These are phyloP conservation scores for Gossypium gossypioides DNA, from an alignment of 441 rosid species.

Conservation along the genomic window DNA sequence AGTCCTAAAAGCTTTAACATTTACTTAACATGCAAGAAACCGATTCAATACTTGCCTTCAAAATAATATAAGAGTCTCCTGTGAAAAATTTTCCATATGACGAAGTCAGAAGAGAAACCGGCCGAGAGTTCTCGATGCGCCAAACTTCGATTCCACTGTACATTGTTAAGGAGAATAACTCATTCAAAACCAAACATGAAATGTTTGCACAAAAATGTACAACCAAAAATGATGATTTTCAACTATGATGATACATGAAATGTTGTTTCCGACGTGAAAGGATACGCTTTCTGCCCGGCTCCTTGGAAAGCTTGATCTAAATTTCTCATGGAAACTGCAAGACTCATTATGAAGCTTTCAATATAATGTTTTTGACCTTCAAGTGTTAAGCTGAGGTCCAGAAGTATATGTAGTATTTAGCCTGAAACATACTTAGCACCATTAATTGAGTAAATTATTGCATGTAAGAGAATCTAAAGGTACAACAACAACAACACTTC, in stretches of 20 bases:
- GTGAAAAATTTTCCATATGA: slow-evolving; percentile 75
- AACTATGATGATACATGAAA: too few relatives aligned
- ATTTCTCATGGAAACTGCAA: slow-evolving; percentile 92
- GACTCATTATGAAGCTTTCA: slow-evolving; percentile 27
- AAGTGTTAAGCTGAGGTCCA: not conserved
- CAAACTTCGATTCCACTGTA: slow-evolving; percentile 23
- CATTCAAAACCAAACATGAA: not conserved
- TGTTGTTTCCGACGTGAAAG: slow-evolving; percentile 25
- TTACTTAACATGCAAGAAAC: not conserved
- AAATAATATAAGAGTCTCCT: slow-evolving; percentile 34
- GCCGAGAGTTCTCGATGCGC: not conserved
- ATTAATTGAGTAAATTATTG: not conserved
- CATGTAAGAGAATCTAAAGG: not conserved
- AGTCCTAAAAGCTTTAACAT: not conserved
- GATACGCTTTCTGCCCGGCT: slow-evolving; percentile 94
- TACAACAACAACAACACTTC: not conserved
- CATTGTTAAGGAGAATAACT: slow-evolving; percentile 40
- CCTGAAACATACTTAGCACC: slow-evolving; percentile 32
- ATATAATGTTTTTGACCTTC: slow-evolving; percentile 3
- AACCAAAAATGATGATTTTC: slow-evolving; percentile 12
- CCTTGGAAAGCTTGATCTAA: slow-evolving; percentile 91
- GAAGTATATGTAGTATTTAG: slow-evolving; percentile 9
- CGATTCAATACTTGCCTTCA: not conserved
- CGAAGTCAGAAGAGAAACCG: slow-evolving; percentile 11
- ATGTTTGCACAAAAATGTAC: not conserved